Conservation (phyloP, 441 rosid genomes). For the Eruca vesicaria region DNA sequence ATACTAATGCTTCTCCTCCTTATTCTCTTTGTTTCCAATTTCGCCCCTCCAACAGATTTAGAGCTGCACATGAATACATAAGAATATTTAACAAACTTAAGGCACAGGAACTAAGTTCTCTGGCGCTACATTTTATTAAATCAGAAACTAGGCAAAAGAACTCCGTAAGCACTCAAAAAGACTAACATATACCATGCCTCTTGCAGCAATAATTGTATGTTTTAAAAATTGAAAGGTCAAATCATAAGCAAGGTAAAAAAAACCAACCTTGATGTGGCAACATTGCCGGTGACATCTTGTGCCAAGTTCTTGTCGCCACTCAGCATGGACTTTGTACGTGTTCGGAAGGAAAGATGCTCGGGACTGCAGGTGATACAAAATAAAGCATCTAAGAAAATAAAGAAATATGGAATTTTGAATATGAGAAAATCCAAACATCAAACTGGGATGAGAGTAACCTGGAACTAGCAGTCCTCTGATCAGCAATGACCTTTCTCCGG, state of each 20-base stretch:
- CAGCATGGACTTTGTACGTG: slow-evolving; percentile 87
- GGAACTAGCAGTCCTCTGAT: slow-evolving; percentile 96
- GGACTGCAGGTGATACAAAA: slow-evolving; percentile 65
- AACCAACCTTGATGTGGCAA: slow-evolving; percentile 75
- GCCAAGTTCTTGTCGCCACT: slow-evolving; percentile 76
- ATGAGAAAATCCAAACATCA: slow-evolving; percentile 1
- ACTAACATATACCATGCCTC: slow-evolving; percentile 8
- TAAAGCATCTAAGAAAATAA: background rate
- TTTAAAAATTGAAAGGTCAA: background rate
- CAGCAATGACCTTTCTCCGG: slow-evolving; percentile 95
- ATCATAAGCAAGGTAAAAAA: background rate
- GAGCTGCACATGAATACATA: slow-evolving; percentile 39
- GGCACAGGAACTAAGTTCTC: background rate
- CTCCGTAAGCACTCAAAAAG: slow-evolving; percentile 15
- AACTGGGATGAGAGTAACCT: slow-evolving; percentile 57
- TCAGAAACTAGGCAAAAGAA: background rate
- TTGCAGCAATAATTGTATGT: background rate
- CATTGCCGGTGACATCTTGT: slow-evolving; percentile 68
- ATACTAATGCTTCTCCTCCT: slow-evolving; percentile 99
- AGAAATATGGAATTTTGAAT: slow-evolving; percentile 14
- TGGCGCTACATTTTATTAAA: background rate
- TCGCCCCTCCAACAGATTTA: slow-evolving; percentile 87
- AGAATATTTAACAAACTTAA: slow-evolving; percentile 14
- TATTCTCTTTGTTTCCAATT: slow-evolving; percentile 75
- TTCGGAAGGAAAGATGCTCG: slow-evolving; percentile 93